phyloP scores from a whole-genome alignment of 805 yeast genomes.

The Vanderwaltozyma verrucispora region DNA sequence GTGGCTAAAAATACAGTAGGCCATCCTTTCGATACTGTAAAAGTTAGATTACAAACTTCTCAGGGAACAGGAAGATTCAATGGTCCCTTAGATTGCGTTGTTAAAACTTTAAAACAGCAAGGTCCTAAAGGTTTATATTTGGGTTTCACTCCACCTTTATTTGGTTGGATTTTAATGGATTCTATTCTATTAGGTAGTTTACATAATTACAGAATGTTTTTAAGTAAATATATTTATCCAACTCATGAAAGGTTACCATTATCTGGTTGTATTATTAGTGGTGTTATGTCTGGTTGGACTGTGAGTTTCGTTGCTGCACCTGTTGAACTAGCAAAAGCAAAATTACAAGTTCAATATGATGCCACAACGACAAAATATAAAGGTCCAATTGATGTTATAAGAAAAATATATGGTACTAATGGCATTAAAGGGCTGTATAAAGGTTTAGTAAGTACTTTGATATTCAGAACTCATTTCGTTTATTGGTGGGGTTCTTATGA shows the following conservation, averaged over 20 bases:
- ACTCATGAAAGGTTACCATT: slow-evolving; percentile 59
- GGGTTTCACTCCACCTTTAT: slow-evolving; percentile 87
- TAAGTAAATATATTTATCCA: slow-evolving; percentile 52
- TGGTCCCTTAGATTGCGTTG: slow-evolving; percentile 38
- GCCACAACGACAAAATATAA: slow-evolving; percentile 52
- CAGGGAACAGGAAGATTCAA: slow-evolving; percentile 70
- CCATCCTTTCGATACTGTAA: slow-evolving; percentile 92
- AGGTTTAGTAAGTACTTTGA: slow-evolving; percentile 77
- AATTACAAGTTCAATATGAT: slow-evolving; percentile 84
- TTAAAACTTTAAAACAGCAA: slow-evolving; percentile 37
- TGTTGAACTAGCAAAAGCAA: slow-evolving; percentile 78
- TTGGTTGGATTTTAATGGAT: slow-evolving; percentile 94
- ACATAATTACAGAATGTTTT: slow-evolving; percentile 60
- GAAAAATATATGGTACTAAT: slow-evolving; percentile 43
- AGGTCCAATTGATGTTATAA: slow-evolving; percentile 74
- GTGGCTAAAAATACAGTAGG: slow-evolving; percentile 81
- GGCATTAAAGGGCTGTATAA: slow-evolving; percentile 70
- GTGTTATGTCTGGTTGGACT: slow-evolving; percentile 75
- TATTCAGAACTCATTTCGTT: slow-evolving; percentile 36
- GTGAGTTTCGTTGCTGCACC: slow-evolving; percentile 96
- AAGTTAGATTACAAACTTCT: slow-evolving; percentile 85
- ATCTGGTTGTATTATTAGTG: slow-evolving; percentile 66
- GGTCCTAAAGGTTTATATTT: slow-evolving; percentile 74
- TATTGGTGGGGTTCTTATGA: slow-evolving; percentile 83
- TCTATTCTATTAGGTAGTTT: slow-evolving; percentile 82